These are phyloP conservation scores for Galerina sulciceps DNA, from an alignment of 768 basidiomycete species.

Conservation along the genomic window DNA sequence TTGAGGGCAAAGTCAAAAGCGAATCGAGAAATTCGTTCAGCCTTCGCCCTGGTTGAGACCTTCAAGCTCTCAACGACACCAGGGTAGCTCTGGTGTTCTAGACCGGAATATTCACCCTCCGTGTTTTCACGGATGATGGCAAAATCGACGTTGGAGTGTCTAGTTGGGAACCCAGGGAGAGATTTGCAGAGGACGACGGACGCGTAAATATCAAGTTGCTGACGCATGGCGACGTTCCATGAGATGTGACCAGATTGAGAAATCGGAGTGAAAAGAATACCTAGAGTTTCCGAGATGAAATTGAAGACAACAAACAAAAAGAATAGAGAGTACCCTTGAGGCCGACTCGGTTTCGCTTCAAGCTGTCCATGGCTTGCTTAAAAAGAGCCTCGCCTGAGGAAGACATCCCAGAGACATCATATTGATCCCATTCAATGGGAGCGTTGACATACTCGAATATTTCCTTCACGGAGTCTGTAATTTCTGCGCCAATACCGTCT, in stretches of 20 bases:
- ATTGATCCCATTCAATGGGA: slow-evolving; percentile 99
- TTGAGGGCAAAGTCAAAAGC: slow-evolving; percentile 99
- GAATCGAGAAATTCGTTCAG: slow-evolving; percentile 95
- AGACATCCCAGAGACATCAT: slow-evolving; percentile 96
- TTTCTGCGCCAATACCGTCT: slow-evolving; percentile 96
- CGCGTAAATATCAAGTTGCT: slow-evolving; percentile 98
- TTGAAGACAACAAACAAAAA: neutral
- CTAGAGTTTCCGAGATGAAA: slow-evolving; percentile 42
- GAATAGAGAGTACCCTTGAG: slow-evolving; percentile 78
- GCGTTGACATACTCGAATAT: slow-evolving; percentile 98
- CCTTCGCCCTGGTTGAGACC: slow-evolving; percentile 93
- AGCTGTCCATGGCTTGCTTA: slow-evolving; percentile 96
- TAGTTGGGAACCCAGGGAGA: slow-evolving; percentile 92
- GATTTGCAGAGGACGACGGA: slow-evolving; percentile 99
- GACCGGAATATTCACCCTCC: slow-evolving; percentile 98
- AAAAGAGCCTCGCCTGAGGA: slow-evolving; percentile 93
- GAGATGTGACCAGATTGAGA: slow-evolving; percentile 97
- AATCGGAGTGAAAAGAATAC: slow-evolving; percentile 98
- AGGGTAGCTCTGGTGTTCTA: slow-evolving; percentile 97
- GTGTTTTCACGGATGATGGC: slow-evolving; percentile 99
- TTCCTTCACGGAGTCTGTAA: slow-evolving; percentile 98
- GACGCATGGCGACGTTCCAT: slow-evolving; percentile 99
- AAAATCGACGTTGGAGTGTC: slow-evolving; percentile 96
- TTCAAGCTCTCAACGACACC: slow-evolving; percentile 99
- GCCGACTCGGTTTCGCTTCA: slow-evolving; percentile 97